Base-by-base conservation (phyloP, 2,329 filamentous ascomycete genomes). In the Ceratocystis cacaofunesta region DNA sequence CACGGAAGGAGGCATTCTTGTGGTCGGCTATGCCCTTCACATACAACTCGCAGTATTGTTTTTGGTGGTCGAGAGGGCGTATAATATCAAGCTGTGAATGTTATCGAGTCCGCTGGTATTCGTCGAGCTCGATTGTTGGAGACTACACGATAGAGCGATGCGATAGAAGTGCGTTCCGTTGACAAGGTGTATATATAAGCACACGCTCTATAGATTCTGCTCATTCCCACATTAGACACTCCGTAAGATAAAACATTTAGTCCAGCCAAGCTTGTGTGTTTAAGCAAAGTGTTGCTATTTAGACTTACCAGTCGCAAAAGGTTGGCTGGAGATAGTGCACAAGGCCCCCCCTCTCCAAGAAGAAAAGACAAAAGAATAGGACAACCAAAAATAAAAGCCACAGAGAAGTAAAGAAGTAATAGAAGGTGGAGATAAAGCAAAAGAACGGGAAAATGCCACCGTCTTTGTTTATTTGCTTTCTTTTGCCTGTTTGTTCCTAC, bases 1-100 rank as follows among this genome's bases (percentile, higher is more conserved):
- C 6, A 48, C 44, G 28, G 66, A 41, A 19, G 65, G 65, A 10
- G 65, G 55, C 65, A 66, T 66, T 52, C 48, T 52, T 3, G 8
- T 12, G 48, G 19, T 12, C 48, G 12, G 22, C 15, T 28, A 52
- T 28, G 19, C 8, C 22, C 48, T 28, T 52, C 15, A 10, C 48
- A 41, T 15, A 15, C 10, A 41, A 41, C 36, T 41, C 36, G 36
- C 36, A 15, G 36, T 41, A 41, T 41, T 41, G 36, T 12, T 41
- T 41, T 41, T 41, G 12, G 36, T 12, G 12, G 36, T 41, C 36
- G 36, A 15, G 36, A 12, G 3, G 36, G 3, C 36, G 36, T 41
- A 15, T 41, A 15, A 41, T 41, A 41, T 41, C 36, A 4, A 41
- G 36, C 36, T 15, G 36, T 41, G 36, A 3, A 41, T 41, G 36